Percentiles rank a stretch among this genome's conserved stretches.
These are phyloP conservation scores for Diaporthe sp. DNA, from an alignment of 2,329 filamentous ascomycete genomes.

Conservation along the genomic window DNA sequence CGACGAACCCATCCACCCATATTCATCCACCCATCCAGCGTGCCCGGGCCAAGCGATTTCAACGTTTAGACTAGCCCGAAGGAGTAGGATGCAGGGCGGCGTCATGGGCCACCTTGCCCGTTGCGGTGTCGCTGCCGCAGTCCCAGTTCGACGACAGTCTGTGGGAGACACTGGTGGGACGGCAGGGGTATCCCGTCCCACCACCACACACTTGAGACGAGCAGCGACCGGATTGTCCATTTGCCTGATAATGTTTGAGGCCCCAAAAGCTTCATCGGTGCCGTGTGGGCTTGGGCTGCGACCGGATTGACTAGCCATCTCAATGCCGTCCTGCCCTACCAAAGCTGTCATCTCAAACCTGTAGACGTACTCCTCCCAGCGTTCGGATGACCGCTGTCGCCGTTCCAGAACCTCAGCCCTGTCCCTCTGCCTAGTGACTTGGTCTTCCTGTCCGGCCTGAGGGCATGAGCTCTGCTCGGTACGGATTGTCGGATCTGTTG, in stretches of 20 bases:
- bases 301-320: constrained; percentile 59
- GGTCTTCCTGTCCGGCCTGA: neutral
- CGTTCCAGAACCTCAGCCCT: constrained; percentile 40
- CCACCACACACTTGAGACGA: constrained; percentile 57
- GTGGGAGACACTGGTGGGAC: constrained; percentile 48
- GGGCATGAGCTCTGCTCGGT: constrained; percentile 18
- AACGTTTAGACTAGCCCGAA: constrained; percentile 31
- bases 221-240: constrained; percentile 48
- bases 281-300: constrained; percentile 52
- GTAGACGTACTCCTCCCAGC: constrained; percentile 34
- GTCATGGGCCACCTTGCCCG: constrained; percentile 42
- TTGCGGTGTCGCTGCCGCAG: constrained; percentile 42
- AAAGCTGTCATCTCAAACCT: constrained; percentile 41
- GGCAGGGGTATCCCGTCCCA: constrained; percentile 42
- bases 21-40: constrained; percentile 4
- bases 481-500: constrained; percentile 39
- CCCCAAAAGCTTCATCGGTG: constrained; percentile 49
- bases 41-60: constrained; percentile 19
- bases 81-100: constrained; percentile 16
- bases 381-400: constrained; percentile 38
- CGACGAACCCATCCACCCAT: constrained; percentile 30
- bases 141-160: constrained; percentile 40
- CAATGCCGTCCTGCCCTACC: constrained; percentile 52
- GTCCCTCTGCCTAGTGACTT: constrained; percentile 3
- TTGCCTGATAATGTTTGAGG: constrained; percentile 48